Percentiles rank a stretch among this genome's conserved stretches.
Conservation (phyloP, 2,329 filamentous ascomycete species). For the Elsinoe ampelina region DNA sequence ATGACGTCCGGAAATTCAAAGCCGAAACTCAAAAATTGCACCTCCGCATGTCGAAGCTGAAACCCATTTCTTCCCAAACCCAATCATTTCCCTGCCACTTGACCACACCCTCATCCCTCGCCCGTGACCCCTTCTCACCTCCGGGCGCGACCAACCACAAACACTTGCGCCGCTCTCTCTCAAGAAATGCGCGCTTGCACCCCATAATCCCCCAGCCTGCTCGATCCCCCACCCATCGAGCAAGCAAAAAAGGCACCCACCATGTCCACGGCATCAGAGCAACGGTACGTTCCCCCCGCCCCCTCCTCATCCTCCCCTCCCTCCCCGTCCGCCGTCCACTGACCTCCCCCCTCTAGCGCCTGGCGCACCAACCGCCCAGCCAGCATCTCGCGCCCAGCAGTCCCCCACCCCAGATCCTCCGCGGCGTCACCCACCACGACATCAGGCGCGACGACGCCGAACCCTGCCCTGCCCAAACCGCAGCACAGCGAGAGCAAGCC, state of each 20-base stretch:
- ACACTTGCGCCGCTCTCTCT: background rate
- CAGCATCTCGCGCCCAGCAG: conserved; percentile 2
- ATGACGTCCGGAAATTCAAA: background rate
- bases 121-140: background rate
- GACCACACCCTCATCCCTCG: background rate
- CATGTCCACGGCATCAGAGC: conserved; percentile 13
- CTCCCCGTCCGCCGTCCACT: background rate
- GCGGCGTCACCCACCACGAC: background rate
- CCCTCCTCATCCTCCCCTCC: background rate
- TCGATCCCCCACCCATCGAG: conserved; percentile 5
- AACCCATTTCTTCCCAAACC: background rate
- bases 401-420: background rate
- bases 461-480: background rate
- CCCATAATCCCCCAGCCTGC: conserved; percentile 5
- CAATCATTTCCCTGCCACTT: background rate
- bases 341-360: background rate
- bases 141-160: background rate
- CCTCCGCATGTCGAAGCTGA: conserved; percentile 1
- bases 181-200: background rate
- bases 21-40: conserved; percentile 5
- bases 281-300: background rate
- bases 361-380: conserved; percentile 11
- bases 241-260: background rate
- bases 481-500: conserved; percentile 1
- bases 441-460: conserved; percentile 8